Evolutionary conservation across 1,284 basidiomycete species (phyloP), one percentile per base, ranked within the genome.

Genomic region (Apiotrichum domesticum): DNA sequence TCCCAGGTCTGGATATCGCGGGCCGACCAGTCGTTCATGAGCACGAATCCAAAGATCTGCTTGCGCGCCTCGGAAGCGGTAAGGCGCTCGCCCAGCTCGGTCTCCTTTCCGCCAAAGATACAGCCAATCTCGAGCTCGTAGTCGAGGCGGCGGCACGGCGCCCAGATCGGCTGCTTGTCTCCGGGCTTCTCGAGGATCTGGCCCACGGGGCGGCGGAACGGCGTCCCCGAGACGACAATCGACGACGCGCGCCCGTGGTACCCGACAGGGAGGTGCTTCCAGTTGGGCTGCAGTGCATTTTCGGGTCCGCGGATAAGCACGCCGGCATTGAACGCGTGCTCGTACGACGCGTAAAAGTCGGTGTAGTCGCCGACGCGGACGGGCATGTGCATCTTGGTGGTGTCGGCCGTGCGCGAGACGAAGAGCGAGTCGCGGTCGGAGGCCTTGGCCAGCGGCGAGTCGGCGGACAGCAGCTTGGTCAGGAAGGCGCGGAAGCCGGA

Each of bases 21-120:
- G 6, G 64, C 64, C 35, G 53, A 57, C 66, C 66, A 67, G 57
- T 67, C 66, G 58, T 67, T 67, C 52, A 67, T 54, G 43, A 67
- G 48, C 14, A 62, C 57, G 39, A 59, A 46, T 37, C 66, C 66
- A 37, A 67, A 67, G 14, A 65, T 61, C 47, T 57, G 58, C 51
- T 60, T 52, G 42, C 57, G 43, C 1, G 63, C 61, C 42, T 67
- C 59, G 14, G 54, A 43, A 10, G 63, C 48, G 1, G 50, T 37
- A n/a, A 67, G 51, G 15, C 58, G 61, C 48, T 60, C 43, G 21
- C 66, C 66, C 14, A 61, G 52, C 54, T 61, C 51, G 47, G 61
- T 63, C 3, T 56, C 39, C n/a, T 46, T 37, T 51, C 62, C 62
- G 13, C 64, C 60, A 49, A 46, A 58, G 50, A 62, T 56, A 46